Evolutionary conservation across 345 rosid genomes (phyloP), one percentile per base, ranked within the genome.

Genomic region (Hypericum androsaemum): DNA sequence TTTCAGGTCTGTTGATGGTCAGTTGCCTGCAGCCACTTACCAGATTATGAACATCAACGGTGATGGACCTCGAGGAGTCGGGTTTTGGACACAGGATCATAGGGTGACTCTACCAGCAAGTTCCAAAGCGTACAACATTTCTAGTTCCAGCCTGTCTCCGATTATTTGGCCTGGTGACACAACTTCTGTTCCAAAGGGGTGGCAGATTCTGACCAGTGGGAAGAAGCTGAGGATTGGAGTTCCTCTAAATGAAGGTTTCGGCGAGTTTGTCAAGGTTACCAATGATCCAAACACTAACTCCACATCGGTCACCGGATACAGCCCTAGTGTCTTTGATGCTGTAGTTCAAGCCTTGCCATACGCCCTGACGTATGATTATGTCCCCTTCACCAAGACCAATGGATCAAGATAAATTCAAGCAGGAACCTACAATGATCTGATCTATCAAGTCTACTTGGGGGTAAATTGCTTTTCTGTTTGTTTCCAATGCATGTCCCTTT

Each of bases 1-100:
- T 2, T 69, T 69, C 43, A 6, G 7, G 32, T 62, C 68, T n/a
- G 44, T 56, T 13, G 57, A 62, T 15, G 76, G 81, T 40, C 71
- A 74, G 50, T 39, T 69, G 11, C 67, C 46, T 16, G 37, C 65
- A 3, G 58, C 75, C 54, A 48, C 64, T 6, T 65, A 61, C 39
- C 57, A 72, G 51, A 60, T 77, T 41, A 43, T 74, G 10, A 80
- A 77, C 47, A 77, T 80, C 10, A 53, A 41, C 7, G 74, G 66
- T 13, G 59, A 65, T 0, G 49, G 62, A 50, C 47, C 12, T 10
- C 67, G 44, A 52, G 14, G 54, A 3, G 51, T 84, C 8, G 86
- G 77, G 42, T 62, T 37, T 8, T 84, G 82, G 94, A 65, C 71
- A 5, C 50, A 43, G 0, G 2, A 50, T 15, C 22, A 43, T 6